phyloP scores from a whole-genome alignment of 176 grass and related monocot species.

The Alopecurus myosuroides region DNA sequence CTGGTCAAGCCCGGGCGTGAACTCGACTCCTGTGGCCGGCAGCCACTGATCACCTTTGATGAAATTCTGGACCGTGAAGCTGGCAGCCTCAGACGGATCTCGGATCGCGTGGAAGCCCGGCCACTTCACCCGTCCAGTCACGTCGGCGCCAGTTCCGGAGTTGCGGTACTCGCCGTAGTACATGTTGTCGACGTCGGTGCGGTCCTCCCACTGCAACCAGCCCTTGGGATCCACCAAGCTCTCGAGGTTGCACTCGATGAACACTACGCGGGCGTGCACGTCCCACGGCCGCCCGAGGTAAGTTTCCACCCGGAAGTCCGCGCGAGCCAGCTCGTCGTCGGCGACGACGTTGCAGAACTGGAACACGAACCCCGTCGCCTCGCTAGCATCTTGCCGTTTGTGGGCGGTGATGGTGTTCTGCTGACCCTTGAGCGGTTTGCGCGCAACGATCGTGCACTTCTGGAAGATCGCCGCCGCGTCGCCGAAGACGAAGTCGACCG shows the following conservation, averaged over 20 bases:
- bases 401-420: constrained; percentile 41
- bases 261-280: not conserved
- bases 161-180: constrained; percentile 8
- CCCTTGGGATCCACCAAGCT: not conserved
- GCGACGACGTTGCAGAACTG: constrained; percentile 24
- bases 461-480: constrained; percentile 35
- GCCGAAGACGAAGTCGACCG: not conserved
- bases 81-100: not conserved
- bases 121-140: not conserved
- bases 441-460: constrained; percentile 25
- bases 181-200: not conserved
- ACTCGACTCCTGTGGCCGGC: not conserved
- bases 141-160: not conserved
- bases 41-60: not conserved
- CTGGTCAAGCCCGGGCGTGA: not conserved
- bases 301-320: not conserved
- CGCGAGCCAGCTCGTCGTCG: not conserved
- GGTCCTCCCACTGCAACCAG: constrained; percentile 7
- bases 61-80: not conserved
- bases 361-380: constrained; percentile 27
- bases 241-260: not conserved
- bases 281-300: constrained; percentile 39
- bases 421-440: constrained; percentile 21
- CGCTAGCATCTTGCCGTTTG: not conserved
- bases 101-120: not conserved